Percentiles rank a stretch among this genome's conserved stretches.
Evolutionary conservation across 257 asterid species (phyloP).

Genomic region (Salvia splendens): DNA sequence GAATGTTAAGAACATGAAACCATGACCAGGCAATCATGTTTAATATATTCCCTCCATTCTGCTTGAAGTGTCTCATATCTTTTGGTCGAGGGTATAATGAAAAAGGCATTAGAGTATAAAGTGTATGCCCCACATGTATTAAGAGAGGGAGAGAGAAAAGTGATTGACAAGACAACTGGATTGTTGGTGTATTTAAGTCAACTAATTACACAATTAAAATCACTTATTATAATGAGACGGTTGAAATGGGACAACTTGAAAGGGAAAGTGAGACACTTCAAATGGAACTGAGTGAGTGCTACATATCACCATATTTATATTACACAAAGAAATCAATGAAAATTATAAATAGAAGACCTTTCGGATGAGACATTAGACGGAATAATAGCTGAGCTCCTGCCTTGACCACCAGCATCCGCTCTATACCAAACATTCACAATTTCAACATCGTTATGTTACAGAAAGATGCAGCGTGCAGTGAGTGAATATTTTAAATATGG

Average conservation of each 20-base stretch:
- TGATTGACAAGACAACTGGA: no score
- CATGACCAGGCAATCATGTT: constrained; percentile 11
- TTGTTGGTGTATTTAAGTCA: no score
- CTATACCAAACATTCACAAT: constrained; percentile 47
- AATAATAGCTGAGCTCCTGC: constrained; percentile 58
- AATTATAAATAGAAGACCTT: constrained; percentile 51
- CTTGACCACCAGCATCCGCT: constrained; percentile 54
- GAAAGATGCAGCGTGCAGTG: not conserved
- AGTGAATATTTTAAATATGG: constrained; percentile 18
- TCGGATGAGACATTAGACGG: constrained; percentile 61
- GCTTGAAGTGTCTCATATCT: no score
- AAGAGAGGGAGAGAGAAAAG: no score
- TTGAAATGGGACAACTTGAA: no score
- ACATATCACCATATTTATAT: not conserved
- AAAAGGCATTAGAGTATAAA: no score
- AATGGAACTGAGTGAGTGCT: not conserved
- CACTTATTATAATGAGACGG: no score
- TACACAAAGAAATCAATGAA: constrained; percentile 23
- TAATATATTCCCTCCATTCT: not conserved
- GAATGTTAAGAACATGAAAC: not conserved
- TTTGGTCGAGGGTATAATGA: no score
- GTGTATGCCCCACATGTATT: no score
- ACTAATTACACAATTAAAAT: no score
- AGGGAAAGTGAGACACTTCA: no score
- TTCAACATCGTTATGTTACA: constrained; percentile 18